A percentile compares a stretch with the other conserved stretches of the same genome.
Evolutionary conservation across 129 eudicot genomes (phyloP).

Genomic region (Lonicera japonica): DNA sequence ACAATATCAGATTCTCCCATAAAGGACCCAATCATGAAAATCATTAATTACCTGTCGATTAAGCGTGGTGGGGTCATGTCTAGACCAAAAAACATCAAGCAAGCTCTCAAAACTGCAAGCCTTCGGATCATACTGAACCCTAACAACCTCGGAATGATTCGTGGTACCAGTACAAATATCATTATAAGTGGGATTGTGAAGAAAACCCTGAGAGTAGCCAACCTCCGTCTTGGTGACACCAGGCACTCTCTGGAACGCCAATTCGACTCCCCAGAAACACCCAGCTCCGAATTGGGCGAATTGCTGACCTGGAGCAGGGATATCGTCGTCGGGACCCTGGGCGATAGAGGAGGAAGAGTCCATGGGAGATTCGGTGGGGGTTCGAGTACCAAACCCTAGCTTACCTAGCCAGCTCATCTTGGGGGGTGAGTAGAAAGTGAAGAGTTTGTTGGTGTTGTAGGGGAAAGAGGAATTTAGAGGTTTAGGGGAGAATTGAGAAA

Average conservation of each 20-base stretch:
- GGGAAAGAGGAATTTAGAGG: slow-evolving; percentile 20
- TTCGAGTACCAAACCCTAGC: slow-evolving; percentile 53
- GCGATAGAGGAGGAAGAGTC: slow-evolving; percentile 48
- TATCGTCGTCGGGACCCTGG: slow-evolving; percentile 67
- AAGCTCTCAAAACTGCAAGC: slow-evolving; percentile 43
- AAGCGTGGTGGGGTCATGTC: slow-evolving; percentile 86
- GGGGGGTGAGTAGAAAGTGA: slow-evolving; percentile 28
- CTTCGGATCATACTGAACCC: slow-evolving; percentile 79
- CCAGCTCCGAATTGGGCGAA: slow-evolving; percentile 90
- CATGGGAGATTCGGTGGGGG: slow-evolving; percentile 33
- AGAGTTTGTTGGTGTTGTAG: slow-evolving; percentile 16
- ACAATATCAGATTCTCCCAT: no score
- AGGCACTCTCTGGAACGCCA: slow-evolving; percentile 77
- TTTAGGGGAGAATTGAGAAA: background rate
- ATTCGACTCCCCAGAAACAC: slow-evolving; percentile 86
- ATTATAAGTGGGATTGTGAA: slow-evolving; percentile 63
- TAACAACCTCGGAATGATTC: slow-evolving; percentile 70
- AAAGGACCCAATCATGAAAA: background rate
- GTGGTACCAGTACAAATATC: slow-evolving; percentile 73
- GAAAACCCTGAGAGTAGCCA: slow-evolving; percentile 63
- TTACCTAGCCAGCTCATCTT: slow-evolving; percentile 60
- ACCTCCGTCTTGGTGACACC: slow-evolving; percentile 86
- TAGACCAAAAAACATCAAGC: slow-evolving; percentile 72
- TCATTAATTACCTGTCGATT: slow-evolving; percentile 58
- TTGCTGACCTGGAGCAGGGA: slow-evolving; percentile 66